A percentile compares a stretch with the other conserved stretches of the same genome.
These are phyloP conservation scores for Clonostachys byssicola DNA, from an alignment of 2,329 filamentous ascomycete genomes.

Conservation along the genomic window DNA sequence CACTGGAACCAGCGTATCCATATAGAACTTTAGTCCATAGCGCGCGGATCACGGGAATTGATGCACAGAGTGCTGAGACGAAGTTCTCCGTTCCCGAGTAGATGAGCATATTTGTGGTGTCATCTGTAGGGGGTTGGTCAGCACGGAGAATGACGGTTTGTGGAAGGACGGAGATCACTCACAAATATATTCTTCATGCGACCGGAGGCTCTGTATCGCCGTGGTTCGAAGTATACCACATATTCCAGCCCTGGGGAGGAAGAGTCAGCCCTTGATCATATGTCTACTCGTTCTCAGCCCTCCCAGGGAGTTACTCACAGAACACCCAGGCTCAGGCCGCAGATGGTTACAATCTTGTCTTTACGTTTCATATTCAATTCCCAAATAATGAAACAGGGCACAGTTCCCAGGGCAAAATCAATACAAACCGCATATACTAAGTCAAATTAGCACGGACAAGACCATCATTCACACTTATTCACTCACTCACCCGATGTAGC, in stretches of 20 bases:
- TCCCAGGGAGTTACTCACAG: slow-evolving; percentile 9
- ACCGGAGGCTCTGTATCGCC: slow-evolving; percentile 3
- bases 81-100: slow-evolving; percentile 11
- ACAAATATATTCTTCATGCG: slow-evolving; percentile 8
- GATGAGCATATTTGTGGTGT: slow-evolving; percentile 10
- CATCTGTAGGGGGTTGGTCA: slow-evolving; percentile 3
- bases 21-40: slow-evolving; percentile 2
- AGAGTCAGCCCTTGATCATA: not conserved
- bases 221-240: slow-evolving; percentile 7
- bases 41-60: slow-evolving; percentile 7
- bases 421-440: slow-evolving; percentile 9
- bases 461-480: not conserved
- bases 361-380: slow-evolving; percentile 15
- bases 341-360: slow-evolving; percentile 16
- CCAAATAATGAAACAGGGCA: slow-evolving; percentile 16
- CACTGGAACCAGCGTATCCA: slow-evolving; percentile 1
- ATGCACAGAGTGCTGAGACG: slow-evolving; percentile 9
- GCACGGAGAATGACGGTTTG: not conserved
- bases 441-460: not conserved
- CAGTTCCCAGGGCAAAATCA: slow-evolving; percentile 11
- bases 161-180: not conserved
- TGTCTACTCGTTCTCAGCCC: not conserved
- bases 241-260: slow-evolving; percentile 3
- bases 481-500: slow-evolving; percentile 4
- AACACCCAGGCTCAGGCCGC: slow-evolving; percentile 17